Conservation (phyloP, 768 basidiomycete species). For the Pulveroboletus ravenelii region DNA sequence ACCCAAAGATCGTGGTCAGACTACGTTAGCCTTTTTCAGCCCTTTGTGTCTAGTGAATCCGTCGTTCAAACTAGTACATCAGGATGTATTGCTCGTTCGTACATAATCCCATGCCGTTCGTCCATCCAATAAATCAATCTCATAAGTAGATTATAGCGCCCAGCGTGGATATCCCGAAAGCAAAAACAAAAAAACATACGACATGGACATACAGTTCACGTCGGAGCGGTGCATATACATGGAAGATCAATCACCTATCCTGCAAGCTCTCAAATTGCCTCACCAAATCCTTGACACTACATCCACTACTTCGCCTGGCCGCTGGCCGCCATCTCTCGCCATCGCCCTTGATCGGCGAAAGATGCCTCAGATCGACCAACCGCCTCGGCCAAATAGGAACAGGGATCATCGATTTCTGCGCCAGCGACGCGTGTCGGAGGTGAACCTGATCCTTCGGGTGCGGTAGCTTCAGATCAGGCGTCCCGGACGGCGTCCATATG, state of each 20-base stretch:
- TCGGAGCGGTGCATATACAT: background rate
- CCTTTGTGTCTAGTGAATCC: too few relatives aligned
- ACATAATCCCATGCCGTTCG: background rate
- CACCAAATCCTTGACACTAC: slow-evolving; percentile 72
- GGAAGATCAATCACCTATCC: slow-evolving; percentile 8
- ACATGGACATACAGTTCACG: too few relatives aligned
- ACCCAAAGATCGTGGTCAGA: background rate
- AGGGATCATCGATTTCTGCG: slow-evolving; percentile 40
- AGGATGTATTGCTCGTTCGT: background rate
- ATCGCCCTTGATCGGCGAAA: slow-evolving; percentile 39
- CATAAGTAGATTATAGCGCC: slow-evolving; percentile 4
- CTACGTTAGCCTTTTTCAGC: background rate
- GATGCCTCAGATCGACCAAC: slow-evolving; percentile 47
- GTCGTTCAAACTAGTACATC: background rate
- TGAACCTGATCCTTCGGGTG: slow-evolving; percentile 65
- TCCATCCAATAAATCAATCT: background rate
- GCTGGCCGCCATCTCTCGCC: slow-evolving; percentile 28
- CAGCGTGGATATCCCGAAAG: slow-evolving; percentile 11
- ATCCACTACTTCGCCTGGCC: slow-evolving; percentile 55
- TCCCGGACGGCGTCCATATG: slow-evolving; percentile 54
- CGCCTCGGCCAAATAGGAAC: slow-evolving; percentile 39
- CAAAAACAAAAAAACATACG: slow-evolving; percentile 5
- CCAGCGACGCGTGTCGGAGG: slow-evolving; percentile 50
- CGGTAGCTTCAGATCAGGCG: slow-evolving; percentile 38
- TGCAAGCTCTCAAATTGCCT: slow-evolving; percentile 48